phyloP scores from a whole-genome alignment of 805 yeast species.

The Danielia oregonensis region DNA sequence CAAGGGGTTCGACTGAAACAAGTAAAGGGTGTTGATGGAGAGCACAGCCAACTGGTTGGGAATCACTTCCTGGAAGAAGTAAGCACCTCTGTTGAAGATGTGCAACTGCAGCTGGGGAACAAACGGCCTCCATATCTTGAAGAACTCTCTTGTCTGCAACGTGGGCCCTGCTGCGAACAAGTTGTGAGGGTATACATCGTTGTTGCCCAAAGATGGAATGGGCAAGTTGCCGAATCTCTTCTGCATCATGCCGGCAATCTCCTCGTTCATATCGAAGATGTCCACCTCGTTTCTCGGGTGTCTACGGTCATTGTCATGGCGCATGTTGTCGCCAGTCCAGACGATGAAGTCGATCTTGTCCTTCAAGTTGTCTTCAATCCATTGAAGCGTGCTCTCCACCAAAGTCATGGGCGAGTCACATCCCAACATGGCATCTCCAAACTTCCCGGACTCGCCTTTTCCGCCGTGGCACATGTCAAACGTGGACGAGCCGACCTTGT shows the following conservation, averaged over 20 bases:
- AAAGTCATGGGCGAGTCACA: conserved; percentile 72
- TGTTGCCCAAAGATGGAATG: conserved; percentile 77
- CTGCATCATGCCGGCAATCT: conserved; percentile 50
- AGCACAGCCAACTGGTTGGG: conserved; percentile 75
- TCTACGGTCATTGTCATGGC: conserved; percentile 78
- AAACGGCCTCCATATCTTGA: conserved; percentile 66
- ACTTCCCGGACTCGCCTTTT: conserved; percentile 54
- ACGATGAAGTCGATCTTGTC: conserved; percentile 82
- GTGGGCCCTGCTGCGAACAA: conserved; percentile 85
- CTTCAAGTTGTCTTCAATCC: conserved; percentile 61
- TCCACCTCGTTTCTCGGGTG: conserved; percentile 70
- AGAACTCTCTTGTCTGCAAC: conserved; percentile 76
- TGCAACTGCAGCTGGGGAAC: conserved; percentile 77
- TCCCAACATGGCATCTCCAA: conserved; percentile 72
- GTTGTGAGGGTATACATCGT: conserved; percentile 88
- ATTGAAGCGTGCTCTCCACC: conserved; percentile 58
- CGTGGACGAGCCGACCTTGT: conserved; percentile 47
- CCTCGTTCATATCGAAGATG: conserved; percentile 65
- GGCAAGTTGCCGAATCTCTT: conserved; percentile 49
- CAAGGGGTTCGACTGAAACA: conserved; percentile 73
- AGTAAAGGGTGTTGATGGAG: conserved; percentile 73
- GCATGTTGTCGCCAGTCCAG: conserved; percentile 88
- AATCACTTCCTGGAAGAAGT: conserved; percentile 71
- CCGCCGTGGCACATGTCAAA: conserved; percentile 58
- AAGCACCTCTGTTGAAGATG: conserved; percentile 70